Base-by-base conservation (phyloP, 139 green algal species). In the Penium margaritaceum region DNA sequence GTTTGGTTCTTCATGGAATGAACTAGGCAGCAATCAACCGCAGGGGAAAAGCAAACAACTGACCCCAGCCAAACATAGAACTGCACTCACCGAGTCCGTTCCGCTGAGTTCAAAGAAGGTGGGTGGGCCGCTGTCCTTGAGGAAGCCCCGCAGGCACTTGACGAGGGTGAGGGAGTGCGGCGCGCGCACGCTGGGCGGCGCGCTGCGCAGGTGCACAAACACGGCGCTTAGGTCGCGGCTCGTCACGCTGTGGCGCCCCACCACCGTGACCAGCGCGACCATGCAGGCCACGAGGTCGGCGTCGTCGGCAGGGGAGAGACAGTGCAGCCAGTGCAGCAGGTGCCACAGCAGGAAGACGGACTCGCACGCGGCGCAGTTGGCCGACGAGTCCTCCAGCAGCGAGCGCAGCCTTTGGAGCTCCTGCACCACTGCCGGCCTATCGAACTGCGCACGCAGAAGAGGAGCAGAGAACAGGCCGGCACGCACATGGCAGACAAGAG, bases 81-180 rank as follows among this genome's bases (percentile, higher is more conserved):
- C n/a, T n/a, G 24, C n/a, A 73, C 54, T 44, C n/a, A 75, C 71
- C 27, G 71, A 78, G 21, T 78, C 63, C 1, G 33, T n/a, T 4
- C 71, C 71, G 15, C 43, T 76, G 37, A 74, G 35, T 34, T 75
- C 71, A 63, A 74, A 78, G 62, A 78, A 78, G 19, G 70, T 63
- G 5, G 62, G 33, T 17, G 71, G 71, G 19, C 71, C 71, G 17
- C 70, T 63, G 19, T 39, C 62, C 36, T 62, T 38, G 29, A 66
- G 24, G 62, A 76, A 69, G 24, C 24, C 24, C 63, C 29, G 71
- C 71, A 78, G 51, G 21, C 63, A 70, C 14, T 33, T 30, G 15
- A 78, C 19, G 14, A 78, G 71, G 39, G 33, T 15, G 19, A 24
- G 24, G n/a, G 29, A 30, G 9, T 76, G 71, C 6, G 7, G 14